Percentiles rank a stretch among this genome's conserved stretches.
These are phyloP conservation scores for Solanum etuberosum DNA, from an alignment of 257 asterid species.

Conservation along the genomic window DNA sequence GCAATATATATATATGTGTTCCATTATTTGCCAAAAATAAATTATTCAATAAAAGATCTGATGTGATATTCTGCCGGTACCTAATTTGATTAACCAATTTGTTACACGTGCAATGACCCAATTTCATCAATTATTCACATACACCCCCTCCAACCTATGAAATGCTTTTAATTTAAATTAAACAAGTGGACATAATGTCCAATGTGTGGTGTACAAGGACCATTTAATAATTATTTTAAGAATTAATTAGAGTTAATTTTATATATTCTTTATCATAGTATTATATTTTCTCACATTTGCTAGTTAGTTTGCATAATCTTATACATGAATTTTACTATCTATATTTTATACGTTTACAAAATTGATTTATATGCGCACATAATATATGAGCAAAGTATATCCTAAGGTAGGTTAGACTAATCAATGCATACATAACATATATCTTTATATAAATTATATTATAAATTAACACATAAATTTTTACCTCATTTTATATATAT, in stretches of 20 bases:
- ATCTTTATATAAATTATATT: too few species aligned
- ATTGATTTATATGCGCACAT: not conserved
- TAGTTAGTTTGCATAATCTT: not conserved
- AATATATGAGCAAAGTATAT: not conserved
- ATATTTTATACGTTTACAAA: too few species aligned
- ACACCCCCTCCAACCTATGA: not conserved
- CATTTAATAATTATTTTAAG: not conserved
- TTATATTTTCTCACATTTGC: not conserved
- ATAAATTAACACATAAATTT: not conserved
- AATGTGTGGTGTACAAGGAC: not conserved
- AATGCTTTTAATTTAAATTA: not conserved
- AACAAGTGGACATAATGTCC: not conserved
- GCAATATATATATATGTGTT: not conserved
- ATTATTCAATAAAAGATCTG: not conserved
- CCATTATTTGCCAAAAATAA: not conserved
- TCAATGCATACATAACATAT: not conserved
- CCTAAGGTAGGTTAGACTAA: not conserved
- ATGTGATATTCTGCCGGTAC: not conserved
- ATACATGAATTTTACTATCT: not conserved
- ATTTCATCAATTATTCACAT: not conserved
- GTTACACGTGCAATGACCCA: slow-evolving; percentile 17
- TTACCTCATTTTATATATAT: too few species aligned
- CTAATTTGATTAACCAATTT: not conserved
- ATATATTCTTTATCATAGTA: not conserved
- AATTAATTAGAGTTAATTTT: not conserved